These are phyloP conservation scores for Vaccinium corymbosum DNA, from an alignment of 148 eudicot genomes.

Conservation along the genomic window DNA sequence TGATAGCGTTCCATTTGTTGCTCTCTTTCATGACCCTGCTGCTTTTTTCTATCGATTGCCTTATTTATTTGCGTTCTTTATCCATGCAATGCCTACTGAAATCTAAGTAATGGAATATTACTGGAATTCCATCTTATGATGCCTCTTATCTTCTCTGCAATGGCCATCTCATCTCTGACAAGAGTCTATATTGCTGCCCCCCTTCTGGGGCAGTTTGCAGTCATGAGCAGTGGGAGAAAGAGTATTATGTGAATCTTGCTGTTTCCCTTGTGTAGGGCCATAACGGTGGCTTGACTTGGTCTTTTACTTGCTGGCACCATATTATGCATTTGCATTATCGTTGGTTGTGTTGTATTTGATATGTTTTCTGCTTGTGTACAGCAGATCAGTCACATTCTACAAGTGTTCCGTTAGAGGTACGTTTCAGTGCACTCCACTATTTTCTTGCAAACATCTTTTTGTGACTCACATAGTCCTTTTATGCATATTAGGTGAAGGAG, in stretches of 20 bases:
- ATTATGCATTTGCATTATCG: conserved; percentile 3
- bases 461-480: neutral
- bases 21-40: neutral
- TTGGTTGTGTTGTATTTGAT: conserved; percentile 10
- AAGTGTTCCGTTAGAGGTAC: conserved; percentile 34
- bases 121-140: neutral
- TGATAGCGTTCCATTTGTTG: neutral
- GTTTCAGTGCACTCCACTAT: neutral
- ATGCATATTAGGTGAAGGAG: conserved; percentile 48
- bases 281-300: neutral
- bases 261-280: neutral
- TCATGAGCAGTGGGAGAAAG: neutral
- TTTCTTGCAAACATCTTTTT: no score
- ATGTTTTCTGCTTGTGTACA: conserved; percentile 13
- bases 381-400: conserved; percentile 32
- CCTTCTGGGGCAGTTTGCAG: no score
- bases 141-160: neutral
- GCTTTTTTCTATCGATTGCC: neutral
- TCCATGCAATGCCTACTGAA: neutral
- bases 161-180: neutral
- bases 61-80: neutral
- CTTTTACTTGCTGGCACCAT: neutral
- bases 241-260: neutral
- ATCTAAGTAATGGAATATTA: neutral
- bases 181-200: neutral